Evolutionary conservation across 1,284 basidiomycete genomes (phyloP).

Genomic region (Coniophora puteana): DNA sequence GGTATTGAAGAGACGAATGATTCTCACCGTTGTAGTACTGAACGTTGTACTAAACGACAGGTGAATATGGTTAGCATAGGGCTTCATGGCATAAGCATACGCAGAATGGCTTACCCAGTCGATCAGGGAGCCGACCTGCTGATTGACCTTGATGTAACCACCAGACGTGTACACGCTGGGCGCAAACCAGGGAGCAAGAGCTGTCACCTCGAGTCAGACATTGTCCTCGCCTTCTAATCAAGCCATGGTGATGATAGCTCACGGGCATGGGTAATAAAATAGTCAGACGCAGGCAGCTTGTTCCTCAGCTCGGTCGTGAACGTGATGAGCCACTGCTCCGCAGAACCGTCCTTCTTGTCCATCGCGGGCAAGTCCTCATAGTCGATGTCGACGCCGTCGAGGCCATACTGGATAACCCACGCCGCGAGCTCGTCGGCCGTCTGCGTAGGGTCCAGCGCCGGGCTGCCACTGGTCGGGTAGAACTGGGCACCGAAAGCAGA

Average conservation of each 20-base stretch:
- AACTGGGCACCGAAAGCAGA: slow-evolving; percentile 41
- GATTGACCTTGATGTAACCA: slow-evolving; percentile 53
- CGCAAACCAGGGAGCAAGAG: slow-evolving; percentile 1
- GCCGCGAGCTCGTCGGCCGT: slow-evolving; percentile 42
- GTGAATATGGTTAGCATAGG: too few species aligned
- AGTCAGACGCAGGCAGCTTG: slow-evolving; percentile 27
- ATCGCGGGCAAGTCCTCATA: slow-evolving; percentile 45
- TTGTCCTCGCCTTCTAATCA: too few species aligned
- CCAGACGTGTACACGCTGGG: slow-evolving; percentile 22
- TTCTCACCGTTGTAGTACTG: slow-evolving; percentile 59
- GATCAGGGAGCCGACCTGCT: slow-evolving; percentile 46
- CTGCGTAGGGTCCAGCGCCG: slow-evolving; percentile 31
- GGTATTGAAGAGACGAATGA: neutral
- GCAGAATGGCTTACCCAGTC: slow-evolving; percentile 36
- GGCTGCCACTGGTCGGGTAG: slow-evolving; percentile 33
- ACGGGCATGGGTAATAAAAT: slow-evolving; percentile 31
- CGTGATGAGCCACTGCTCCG: too few species aligned
- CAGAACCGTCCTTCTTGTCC: slow-evolving; percentile 33
- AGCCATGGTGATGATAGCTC: too few species aligned
- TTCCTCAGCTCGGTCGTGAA: too few species aligned
- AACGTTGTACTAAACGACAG: slow-evolving; percentile 33
- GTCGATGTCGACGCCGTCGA: too few species aligned
- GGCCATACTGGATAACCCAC: too few species aligned
- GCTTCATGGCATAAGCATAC: neutral
- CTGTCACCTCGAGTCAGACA: neutral